Evolutionary conservation across 1,284 basidiomycete species (phyloP), one percentile per base, ranked within the genome.

Genomic region (Ceratobasidium sp.): DNA sequence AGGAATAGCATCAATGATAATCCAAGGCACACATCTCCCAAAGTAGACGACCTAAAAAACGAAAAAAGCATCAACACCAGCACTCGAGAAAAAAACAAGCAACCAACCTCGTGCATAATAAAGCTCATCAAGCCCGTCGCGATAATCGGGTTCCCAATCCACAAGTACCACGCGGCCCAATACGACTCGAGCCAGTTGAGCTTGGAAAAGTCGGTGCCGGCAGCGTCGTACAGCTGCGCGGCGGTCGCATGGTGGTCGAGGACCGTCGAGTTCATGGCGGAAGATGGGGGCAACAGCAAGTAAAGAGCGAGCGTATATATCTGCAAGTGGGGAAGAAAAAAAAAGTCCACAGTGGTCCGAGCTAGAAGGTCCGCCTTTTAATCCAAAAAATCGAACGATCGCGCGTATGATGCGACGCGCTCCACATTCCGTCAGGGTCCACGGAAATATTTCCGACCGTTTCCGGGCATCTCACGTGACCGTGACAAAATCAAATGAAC

Each of bases 51-150:
- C 84, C 95, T 97, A 5, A 75, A 30, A 33, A 16, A 38, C 52
- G 35, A 44, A 41, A 41, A 69, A 33, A 68, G 69, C 3, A 59
- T 18, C 60, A 76, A 73, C 50, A n/a, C 14, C 38, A 48, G 18
- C 67, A 12, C 30, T 38, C 30, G 41, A 18, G 73, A 74, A 55
- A 71, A 70, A 30, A 35, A 46, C 1, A 52, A 52, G 64, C 30
- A 54, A 82, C 92, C 74, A 79, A 96, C 95, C 89, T 99, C 97
- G 85, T 99, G 97, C 80, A 99, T 84, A 50, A 98, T 80, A 85
- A 99, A 99, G 82, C 94, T 96, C 90, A 96, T 92, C 79, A 99
- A 87, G 79, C 97, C 96, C 0, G 97, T 99, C 23, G 97, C 98
- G 81, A 99, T 89, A 79, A 97, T 85, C 0, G 97, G 96, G 88